A percentile compares a stretch with the other conserved stretches of the same genome.
Conservation (phyloP, 2,329 filamentous ascomycete species). For the Fusarium paranaense region DNA sequence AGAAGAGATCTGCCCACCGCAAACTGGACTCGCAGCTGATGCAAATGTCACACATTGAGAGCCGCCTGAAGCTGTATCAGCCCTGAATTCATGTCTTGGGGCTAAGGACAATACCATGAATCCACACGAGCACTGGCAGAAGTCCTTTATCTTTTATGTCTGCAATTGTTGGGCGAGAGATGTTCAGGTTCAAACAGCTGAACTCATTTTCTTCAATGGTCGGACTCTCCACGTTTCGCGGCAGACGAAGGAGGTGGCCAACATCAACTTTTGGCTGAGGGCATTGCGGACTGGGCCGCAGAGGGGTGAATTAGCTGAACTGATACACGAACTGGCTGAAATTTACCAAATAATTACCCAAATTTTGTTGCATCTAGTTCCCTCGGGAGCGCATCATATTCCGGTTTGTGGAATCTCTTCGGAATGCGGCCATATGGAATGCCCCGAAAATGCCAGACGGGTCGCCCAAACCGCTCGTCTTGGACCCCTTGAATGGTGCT, state of each 20-base stretch:
- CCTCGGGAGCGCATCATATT: background rate
- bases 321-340: no score
- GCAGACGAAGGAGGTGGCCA: conserved; percentile 57
- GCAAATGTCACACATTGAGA: conserved; percentile 59
- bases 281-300: conserved; percentile 51
- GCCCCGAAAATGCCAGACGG: conserved; percentile 19
- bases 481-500: background rate
- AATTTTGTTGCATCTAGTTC: background rate
- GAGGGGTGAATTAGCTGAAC: background rate
- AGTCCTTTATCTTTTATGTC: background rate
- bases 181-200: conserved; percentile 56
- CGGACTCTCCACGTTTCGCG: conserved; percentile 41
- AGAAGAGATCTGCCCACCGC: conserved; percentile 46
- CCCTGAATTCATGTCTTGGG: rapidly evolving
- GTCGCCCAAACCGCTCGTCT: conserved; percentile 3
- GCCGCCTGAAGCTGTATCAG: conserved; percentile 44
- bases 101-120: conserved; percentile 49
- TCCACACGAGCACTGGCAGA: conserved; percentile 58
- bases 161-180: conserved; percentile 45
- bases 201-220: conserved; percentile 55
- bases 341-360: background rate
- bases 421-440: conserved; percentile 10
- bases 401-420: conserved; percentile 7
- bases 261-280: conserved; percentile 56
- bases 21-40: conserved; percentile 54